Conservation (phyloP, 2,329 filamentous ascomycete species). For the Cladosporium sphaerospermum region DNA sequence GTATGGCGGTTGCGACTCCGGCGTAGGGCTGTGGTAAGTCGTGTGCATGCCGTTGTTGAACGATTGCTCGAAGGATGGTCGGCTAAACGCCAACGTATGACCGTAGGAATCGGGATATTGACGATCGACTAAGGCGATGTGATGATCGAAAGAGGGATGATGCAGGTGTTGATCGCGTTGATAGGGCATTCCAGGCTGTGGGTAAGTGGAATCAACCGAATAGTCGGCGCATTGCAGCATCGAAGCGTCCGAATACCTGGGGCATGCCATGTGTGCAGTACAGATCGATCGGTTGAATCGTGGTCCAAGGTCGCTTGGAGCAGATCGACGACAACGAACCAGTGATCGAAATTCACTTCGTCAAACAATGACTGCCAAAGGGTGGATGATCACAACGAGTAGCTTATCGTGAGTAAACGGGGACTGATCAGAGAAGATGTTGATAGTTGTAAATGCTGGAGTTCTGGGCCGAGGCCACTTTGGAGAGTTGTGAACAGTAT, state of each 20-base stretch:
- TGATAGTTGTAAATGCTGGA: neutral
- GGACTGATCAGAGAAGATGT: neutral
- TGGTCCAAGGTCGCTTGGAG: no score
- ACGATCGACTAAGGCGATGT: neutral
- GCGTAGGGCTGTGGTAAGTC: neutral
- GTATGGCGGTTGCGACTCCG: neutral
- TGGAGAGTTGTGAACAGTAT: neutral
- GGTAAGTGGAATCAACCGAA: no score
- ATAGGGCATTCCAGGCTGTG: neutral
- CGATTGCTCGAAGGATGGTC: neutral
- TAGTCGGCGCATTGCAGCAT: no score
- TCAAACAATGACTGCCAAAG: no score
- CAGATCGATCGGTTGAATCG: no score
- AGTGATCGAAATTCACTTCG: no score
- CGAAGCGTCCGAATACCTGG: no score
- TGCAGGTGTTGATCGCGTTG: neutral
- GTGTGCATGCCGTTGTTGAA: neutral
- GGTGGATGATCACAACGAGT: no score
- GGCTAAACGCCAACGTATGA: neutral
- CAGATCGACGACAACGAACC: no score
- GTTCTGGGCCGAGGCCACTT: neutral
- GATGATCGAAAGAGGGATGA: neutral
- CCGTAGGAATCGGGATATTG: neutral
- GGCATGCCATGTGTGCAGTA: no score
- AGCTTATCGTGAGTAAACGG: no score